phyloP scores from a whole-genome alignment of 1,284 basidiomycete genomes.

The Fistulina hepatica region DNA sequence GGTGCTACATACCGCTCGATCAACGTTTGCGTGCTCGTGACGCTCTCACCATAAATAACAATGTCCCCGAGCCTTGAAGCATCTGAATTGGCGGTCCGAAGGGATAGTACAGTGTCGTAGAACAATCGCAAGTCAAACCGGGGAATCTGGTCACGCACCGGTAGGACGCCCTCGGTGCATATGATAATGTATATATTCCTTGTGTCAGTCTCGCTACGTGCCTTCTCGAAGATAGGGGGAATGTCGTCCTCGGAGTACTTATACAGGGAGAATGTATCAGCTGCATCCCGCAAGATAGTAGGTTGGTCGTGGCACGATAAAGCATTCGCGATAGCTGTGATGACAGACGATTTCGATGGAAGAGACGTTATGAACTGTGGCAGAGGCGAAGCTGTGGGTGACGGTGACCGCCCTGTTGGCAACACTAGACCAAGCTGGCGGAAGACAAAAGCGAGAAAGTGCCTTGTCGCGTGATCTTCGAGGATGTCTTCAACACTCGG shows the following conservation, averaged over 20 bases:
- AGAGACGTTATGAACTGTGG: not conserved
- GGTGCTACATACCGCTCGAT: constrained; percentile 66
- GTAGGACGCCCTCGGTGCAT: constrained; percentile 31
- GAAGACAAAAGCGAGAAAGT: no score
- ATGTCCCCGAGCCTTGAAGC: constrained; percentile 52
- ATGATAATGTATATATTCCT: constrained; percentile 41
- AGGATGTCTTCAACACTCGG: no score
- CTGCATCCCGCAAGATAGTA: not conserved
- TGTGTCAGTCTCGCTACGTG: not conserved
- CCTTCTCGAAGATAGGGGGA: no score
- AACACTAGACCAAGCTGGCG: no score
- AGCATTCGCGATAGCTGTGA: constrained; percentile 18
- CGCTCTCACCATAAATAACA: constrained; percentile 78
- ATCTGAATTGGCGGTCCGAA: no score
- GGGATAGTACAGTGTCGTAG: constrained; percentile 35
- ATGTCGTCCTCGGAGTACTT: no score
- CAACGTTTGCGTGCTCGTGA: constrained; percentile 94
- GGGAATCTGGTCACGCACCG: constrained; percentile 35
- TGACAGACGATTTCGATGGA: constrained; percentile 2
- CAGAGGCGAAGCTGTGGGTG: no score
- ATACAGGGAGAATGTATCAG: no score
- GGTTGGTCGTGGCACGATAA: constrained; percentile 23
- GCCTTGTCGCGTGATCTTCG: no score
- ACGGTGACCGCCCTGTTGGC: no score
- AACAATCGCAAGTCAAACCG: constrained; percentile 44